phyloP scores from a whole-genome alignment of 148 eudicot genomes.

The Oxyria digyna region DNA sequence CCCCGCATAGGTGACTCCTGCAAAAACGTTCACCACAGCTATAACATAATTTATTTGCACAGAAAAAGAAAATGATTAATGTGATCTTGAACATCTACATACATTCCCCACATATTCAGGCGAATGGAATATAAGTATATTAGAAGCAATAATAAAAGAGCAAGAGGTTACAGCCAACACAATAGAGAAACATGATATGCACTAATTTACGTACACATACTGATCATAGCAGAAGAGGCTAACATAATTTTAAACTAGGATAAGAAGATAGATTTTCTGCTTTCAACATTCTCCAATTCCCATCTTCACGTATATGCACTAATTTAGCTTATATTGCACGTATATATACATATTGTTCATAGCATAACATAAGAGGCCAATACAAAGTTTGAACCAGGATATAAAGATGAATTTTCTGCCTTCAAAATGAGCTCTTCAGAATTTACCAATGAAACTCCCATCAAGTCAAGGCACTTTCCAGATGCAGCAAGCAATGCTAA shows the following conservation, averaged over 20 bases:
- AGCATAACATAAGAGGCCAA: not conserved
- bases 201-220: not conserved
- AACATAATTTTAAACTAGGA: not conserved
- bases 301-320: constrained; percentile 10
- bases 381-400: not conserved
- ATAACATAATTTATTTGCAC: not conserved
- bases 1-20: constrained; percentile 79
- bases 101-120: not conserved
- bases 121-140: not conserved
- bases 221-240: not conserved
- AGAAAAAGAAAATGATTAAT: not conserved
- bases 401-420: not conserved
- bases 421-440: not conserved
- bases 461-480: constrained; percentile 63
- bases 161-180: not conserved
- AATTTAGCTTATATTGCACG: not conserved
- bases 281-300: constrained; percentile 25
- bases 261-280: not conserved
- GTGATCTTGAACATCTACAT: no score
- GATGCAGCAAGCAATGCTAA: constrained; percentile 67
- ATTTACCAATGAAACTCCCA: constrained; percentile 75
- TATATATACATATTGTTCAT: not conserved
- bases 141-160: not conserved
- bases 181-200: not conserved
- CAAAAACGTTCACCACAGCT: not conserved